Percentiles rank a stretch among this genome's conserved stretches.
Conservation (phyloP, 345 rosid species). For the Isatis tinctoria region DNA sequence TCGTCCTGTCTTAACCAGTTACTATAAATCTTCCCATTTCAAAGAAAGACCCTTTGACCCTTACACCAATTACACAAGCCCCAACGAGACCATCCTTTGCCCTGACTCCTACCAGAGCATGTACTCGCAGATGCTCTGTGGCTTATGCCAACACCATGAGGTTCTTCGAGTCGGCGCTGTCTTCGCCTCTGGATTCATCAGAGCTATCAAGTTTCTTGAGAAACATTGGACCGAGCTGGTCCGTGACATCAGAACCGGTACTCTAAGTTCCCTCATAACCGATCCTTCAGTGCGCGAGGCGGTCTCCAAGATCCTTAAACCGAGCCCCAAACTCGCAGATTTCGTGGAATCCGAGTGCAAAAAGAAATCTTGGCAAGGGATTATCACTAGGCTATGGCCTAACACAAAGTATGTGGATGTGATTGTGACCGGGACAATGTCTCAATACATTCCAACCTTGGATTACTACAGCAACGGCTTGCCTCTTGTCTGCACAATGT, state of each 20-base stretch:
- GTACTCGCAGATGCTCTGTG: conserved; percentile 79
- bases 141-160: conserved; percentile 56
- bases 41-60: conserved; percentile 63
- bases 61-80: conserved; percentile 79
- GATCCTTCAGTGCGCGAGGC: conserved; percentile 59
- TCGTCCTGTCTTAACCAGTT: conserved; percentile 73
- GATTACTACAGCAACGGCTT: conserved; percentile 84
- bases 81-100: conserved; percentile 74
- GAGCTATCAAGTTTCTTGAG: conserved; percentile 76
- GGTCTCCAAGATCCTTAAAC: conserved; percentile 55
- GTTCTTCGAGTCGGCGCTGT: conserved; percentile 83
- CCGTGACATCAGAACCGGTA: conserved; percentile 53
- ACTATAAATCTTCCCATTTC: conserved; percentile 71
- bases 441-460: conserved; percentile 91
- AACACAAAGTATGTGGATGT: conserved; percentile 89
- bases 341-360: conserved; percentile 51
- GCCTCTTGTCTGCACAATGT: conserved; percentile 97
- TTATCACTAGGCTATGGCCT: conserved; percentile 71
- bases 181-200: conserved; percentile 78
- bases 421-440: conserved; percentile 98
- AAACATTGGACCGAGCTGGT: conserved; percentile 53
- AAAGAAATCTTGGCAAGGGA: conserved; percentile 63
- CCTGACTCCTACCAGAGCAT: conserved; percentile 76
- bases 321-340: conserved; percentile 57
- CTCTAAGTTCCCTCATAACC: conserved; percentile 45